Evolutionary conservation across 768 basidiomycete genomes (phyloP).

Genomic region (Lactarius hengduanensis): DNA sequence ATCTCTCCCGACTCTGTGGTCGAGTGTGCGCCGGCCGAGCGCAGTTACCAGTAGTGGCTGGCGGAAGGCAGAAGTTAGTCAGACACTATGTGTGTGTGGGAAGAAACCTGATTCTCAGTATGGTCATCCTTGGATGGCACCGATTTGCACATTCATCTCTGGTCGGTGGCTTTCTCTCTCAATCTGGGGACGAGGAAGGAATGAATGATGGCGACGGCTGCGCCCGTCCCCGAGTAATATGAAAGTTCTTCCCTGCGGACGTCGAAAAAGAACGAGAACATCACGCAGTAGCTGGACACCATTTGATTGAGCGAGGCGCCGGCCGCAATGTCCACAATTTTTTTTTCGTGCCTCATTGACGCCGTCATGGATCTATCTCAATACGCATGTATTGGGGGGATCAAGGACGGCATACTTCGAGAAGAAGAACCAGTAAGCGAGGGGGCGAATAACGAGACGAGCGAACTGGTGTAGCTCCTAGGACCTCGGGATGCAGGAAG

Average conservation of each 20-base stretch:
- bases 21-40: neutral
- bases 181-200: neutral
- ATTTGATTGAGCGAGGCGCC: constrained; percentile 1
- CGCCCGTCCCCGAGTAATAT: neutral
- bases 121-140: neutral
- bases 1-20: constrained; percentile 19
- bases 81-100: neutral
- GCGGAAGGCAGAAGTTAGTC: constrained; percentile 8
- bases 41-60: neutral
- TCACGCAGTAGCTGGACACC: neutral
- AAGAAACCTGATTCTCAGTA: constrained; percentile 3
- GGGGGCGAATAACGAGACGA: neutral
- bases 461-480: neutral
- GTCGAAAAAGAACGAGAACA: neutral
- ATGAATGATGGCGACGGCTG: neutral
- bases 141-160: neutral
- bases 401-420: neutral
- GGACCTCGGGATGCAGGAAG: neutral
- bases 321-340: neutral
- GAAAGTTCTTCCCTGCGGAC: neutral
- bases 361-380: constrained; percentile 7
- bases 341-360: constrained; percentile 1
- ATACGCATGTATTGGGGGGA: neutral
- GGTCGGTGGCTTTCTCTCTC: neutral
- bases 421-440: constrained; percentile 1